Conservation (phyloP, 352 stramenopile genomes). For the Hyaloperonospora arabidopsidis region DNA sequence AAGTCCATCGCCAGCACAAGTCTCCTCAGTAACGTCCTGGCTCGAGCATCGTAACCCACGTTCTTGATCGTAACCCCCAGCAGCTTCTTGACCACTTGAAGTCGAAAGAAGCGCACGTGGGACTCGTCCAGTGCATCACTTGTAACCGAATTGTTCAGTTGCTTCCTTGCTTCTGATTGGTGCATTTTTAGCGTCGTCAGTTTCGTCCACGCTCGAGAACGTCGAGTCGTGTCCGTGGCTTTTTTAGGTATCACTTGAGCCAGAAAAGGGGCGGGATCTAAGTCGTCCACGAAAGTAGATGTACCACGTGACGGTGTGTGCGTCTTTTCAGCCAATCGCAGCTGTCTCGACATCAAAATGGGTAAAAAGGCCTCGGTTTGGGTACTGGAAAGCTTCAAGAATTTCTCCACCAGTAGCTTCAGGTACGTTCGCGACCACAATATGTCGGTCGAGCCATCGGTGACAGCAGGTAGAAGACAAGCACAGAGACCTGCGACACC, state of each 20-base stretch:
- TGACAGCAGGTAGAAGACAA: slow-evolving; percentile 55
- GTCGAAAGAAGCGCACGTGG: slow-evolving; percentile 36
- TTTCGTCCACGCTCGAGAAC: not conserved
- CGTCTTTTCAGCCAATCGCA: slow-evolving; percentile 16
- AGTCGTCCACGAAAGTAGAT: slow-evolving; percentile 4
- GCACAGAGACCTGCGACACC: slow-evolving; percentile 58
- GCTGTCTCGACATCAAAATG: slow-evolving; percentile 44
- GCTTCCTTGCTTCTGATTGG: slow-evolving; percentile 23
- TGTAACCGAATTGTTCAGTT: not conserved
- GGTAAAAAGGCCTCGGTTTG: slow-evolving; percentile 66
- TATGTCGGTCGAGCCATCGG: slow-evolving; percentile 49
- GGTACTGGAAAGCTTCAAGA: slow-evolving; percentile 39
- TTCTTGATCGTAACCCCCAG: slow-evolving; percentile 77
- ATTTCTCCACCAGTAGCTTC: slow-evolving; percentile 51
- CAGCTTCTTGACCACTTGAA: slow-evolving; percentile 52
- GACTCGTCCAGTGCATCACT: slow-evolving; percentile 7
- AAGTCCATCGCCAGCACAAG: slow-evolving; percentile 45
- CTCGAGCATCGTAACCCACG: slow-evolving; percentile 68
- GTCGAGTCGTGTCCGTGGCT: slow-evolving; percentile 1
- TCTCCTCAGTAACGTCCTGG: slow-evolving; percentile 45
- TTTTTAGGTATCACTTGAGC: slow-evolving; percentile 40
- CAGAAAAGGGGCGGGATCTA: slow-evolving; percentile 60
- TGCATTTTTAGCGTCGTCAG: slow-evolving; percentile 25
- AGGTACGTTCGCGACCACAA: slow-evolving; percentile 63
- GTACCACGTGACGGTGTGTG: slow-evolving; percentile 14